phyloP scores from a whole-genome alignment of 2,329 filamentous ascomycete genomes.

The Colletotrichum sp. region DNA sequence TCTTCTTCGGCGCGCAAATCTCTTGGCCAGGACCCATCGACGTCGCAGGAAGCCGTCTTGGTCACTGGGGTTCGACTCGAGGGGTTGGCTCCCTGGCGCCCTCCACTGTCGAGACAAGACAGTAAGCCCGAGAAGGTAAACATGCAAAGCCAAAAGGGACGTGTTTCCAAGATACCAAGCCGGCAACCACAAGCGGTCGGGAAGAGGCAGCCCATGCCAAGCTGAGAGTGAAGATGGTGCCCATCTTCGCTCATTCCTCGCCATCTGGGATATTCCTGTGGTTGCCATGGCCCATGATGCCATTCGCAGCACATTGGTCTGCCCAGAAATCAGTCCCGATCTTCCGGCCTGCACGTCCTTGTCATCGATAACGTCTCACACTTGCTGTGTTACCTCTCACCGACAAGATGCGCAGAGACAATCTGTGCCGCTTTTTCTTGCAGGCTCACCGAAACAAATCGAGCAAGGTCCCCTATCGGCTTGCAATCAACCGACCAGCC shows the following conservation, averaged over 20 bases:
- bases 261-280: neutral
- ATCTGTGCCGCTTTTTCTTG: neutral
- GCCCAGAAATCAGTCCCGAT: neutral
- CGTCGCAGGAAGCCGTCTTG: slow-evolving; percentile 15
- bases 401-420: neutral
- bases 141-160: neutral
- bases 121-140: neutral
- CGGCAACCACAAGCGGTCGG: slow-evolving; percentile 19
- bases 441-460: slow-evolving; percentile 13
- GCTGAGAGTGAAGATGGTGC: neutral
- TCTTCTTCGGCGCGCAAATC: slow-evolving; percentile 12
- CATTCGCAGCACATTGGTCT: neutral
- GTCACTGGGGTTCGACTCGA: neutral
- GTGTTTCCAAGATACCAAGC: slow-evolving; percentile 18
- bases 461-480: slow-evolving; percentile 3
- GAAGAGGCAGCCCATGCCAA: slow-evolving; percentile 22
- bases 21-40: slow-evolving; percentile 13
- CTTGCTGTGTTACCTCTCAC: slow-evolving; percentile 2
- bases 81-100: neutral
- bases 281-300: neutral
- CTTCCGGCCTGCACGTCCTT: neutral
- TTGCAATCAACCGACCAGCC: slow-evolving; percentile 3
- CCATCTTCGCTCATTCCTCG: neutral
- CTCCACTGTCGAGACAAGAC: neutral
- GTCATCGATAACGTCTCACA: neutral